Base-by-base conservation (phyloP, 2,329 filamentous ascomycete species). In the Macrophomina pseudophaseolina region DNA sequence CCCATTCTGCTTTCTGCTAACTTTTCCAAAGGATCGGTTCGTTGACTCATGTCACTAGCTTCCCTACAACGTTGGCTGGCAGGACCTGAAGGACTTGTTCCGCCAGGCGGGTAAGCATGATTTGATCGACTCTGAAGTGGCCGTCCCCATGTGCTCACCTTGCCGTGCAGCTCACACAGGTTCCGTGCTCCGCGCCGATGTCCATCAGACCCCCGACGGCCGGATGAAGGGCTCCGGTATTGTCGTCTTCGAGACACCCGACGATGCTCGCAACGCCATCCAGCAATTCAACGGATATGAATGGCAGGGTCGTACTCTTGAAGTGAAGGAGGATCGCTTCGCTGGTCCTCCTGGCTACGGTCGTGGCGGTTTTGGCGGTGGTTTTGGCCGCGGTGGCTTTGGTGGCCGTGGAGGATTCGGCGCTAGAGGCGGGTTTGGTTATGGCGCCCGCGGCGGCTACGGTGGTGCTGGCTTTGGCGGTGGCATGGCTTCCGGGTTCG, bases 211-310 rank as follows among this genome's bases (percentile, higher is more conserved):
- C 65, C 92, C 92, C 12, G 94, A 97, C 74, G 94, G 95, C 70
- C 90, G 94, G 70, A 93, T 95, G 58, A 99, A 98, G 83, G 95
- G 95, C 65, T 97, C 95, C 60, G 95, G 95, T 71, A 97, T 98
- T 67, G 95, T 99, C 69, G 93, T 95, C 49, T 99, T 97, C 78
- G 95, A 99, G 79, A 94, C 90, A 67, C 88, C 93, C 1, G 94
- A 98, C 67, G 95, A 99, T 80, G 94, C 95, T 49, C 92, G 93
- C 71, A 97, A 93, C 75, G 95, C 95, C 28, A 99, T 99, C 71
- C 90, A 93, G 75, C 94, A 97, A 72, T 99, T 98, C 85, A 97
- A 98, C 77, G 95, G 95, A 67, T 98, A 97, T 78, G 95, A 99
- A 70, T 99, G 95, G 95, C 94, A 98, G 79, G 95, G 95, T 11